Conservation (phyloP, 169 alveolate species). For the Eimeria nieschulzi region DNA sequence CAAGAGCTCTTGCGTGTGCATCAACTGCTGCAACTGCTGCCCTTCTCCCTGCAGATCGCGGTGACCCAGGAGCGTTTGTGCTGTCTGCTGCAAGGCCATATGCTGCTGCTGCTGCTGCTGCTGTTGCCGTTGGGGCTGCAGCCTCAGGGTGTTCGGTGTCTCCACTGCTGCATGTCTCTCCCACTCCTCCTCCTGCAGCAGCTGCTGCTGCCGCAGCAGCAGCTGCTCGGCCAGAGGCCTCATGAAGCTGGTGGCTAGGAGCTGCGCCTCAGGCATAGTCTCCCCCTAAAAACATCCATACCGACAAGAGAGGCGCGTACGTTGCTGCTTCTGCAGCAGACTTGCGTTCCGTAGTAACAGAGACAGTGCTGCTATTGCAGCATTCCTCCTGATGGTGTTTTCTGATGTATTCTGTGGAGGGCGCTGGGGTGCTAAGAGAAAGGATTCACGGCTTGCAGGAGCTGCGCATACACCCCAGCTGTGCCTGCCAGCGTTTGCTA, state of each 20-base stretch:
- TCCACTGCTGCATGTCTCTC: neutral
- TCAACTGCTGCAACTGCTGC: neutral
- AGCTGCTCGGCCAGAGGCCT: conserved; percentile 57
- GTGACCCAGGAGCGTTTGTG: neutral
- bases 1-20: neutral
- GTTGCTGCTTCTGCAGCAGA: neutral
- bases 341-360: neutral
- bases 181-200: conserved; percentile 41
- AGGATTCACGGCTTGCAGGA: too few relatives aligned
- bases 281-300: too few relatives aligned
- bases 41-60: conserved; percentile 6
- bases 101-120: neutral
- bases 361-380: neutral
- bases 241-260: conserved; percentile 33
- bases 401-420: too few relatives aligned
- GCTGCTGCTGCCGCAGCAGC: conserved; percentile 63
- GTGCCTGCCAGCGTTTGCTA: too few relatives aligned
- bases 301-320: too few relatives aligned
- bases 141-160: conserved; percentile 1
- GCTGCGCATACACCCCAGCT: too few relatives aligned
- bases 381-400: too few relatives aligned
- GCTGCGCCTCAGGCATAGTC: conserved; percentile 27
- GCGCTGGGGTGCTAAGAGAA: too few relatives aligned
- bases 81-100: neutral
- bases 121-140: conserved; percentile 24